Percentiles rank a stretch among this genome's conserved stretches.
Conservation (phyloP, 129 eudicot genomes). For the Arctium minus region DNA sequence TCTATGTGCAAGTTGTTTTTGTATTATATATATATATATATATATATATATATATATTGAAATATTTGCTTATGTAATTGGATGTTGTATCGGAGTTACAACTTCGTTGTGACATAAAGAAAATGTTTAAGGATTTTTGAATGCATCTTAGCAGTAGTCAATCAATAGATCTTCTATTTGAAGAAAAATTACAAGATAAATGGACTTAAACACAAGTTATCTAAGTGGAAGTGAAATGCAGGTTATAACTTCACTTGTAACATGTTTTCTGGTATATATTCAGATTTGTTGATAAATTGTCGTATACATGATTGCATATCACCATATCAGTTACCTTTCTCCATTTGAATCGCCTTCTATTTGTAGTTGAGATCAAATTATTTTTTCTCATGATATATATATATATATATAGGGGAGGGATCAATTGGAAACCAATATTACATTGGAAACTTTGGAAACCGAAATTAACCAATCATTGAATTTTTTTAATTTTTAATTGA, state of each 20-base stretch:
- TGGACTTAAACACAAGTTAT: background rate
- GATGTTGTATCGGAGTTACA: background rate
- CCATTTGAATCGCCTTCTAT: background rate
- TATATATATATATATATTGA: no score
- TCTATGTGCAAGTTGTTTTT: background rate
- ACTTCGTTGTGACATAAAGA: background rate
- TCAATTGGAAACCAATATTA: no score
- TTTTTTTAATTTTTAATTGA: no score
- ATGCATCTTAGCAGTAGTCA: no score
- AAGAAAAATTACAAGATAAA: background rate
- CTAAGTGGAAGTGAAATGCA: background rate
- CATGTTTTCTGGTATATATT: background rate
- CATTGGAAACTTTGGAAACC: no score
- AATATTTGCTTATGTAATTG: background rate
- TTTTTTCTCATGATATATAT: background rate
- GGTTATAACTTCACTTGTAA: background rate
- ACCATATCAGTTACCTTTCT: no score
- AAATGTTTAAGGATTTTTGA: no score
- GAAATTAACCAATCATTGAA: no score
- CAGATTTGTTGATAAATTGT: background rate
- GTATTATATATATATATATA: no score
- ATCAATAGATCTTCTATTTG: no score
- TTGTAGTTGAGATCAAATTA: background rate
- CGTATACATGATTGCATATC: background rate
- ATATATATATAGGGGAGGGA: no score